Conservation (phyloP, 73 alveolate species). For the Paramecium sonneborni region DNA sequence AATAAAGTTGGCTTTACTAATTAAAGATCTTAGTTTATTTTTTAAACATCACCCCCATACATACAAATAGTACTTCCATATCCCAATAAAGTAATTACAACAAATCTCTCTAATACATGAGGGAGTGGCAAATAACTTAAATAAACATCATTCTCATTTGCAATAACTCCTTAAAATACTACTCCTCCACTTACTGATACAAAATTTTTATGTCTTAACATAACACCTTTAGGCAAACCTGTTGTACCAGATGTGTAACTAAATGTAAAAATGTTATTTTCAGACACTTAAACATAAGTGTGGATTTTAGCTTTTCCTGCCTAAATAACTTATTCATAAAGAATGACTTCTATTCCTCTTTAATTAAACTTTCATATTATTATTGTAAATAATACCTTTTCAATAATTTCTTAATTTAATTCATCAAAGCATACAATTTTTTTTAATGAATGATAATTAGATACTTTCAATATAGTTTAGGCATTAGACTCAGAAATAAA, state of each 20-base stretch:
- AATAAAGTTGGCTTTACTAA: constrained; percentile 93
- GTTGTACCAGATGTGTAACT: constrained; percentile 91
- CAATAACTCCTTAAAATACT: constrained; percentile 31
- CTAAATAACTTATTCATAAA: neutral
- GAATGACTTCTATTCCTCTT: neutral
- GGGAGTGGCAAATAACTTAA: constrained; percentile 89
- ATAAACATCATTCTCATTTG: constrained; percentile 75
- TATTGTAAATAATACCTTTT: neutral
- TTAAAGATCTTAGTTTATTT: constrained; percentile 84
- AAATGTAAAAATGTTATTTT: constrained; percentile 45
- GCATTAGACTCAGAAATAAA: constrained; percentile 69
- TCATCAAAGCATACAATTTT: constrained; percentile 35
- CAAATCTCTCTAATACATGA: constrained; percentile 89
- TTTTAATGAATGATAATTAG: constrained; percentile 19
- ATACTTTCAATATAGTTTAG: constrained; percentile 63
- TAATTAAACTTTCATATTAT: neutral
- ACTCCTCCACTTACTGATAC: constrained; percentile 59
- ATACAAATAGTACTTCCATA: constrained; percentile 85
- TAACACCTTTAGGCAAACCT: constrained; percentile 90
- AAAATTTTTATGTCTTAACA: constrained; percentile 75
- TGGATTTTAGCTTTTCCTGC: neutral
- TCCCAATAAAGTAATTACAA: constrained; percentile 53
- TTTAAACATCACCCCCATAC: constrained; percentile 86
- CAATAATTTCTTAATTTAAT: neutral
- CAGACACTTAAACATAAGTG: neutral